Base-by-base conservation (phyloP, 2,329 filamentous ascomycete species). In the Sporothrix curviconia region DNA sequence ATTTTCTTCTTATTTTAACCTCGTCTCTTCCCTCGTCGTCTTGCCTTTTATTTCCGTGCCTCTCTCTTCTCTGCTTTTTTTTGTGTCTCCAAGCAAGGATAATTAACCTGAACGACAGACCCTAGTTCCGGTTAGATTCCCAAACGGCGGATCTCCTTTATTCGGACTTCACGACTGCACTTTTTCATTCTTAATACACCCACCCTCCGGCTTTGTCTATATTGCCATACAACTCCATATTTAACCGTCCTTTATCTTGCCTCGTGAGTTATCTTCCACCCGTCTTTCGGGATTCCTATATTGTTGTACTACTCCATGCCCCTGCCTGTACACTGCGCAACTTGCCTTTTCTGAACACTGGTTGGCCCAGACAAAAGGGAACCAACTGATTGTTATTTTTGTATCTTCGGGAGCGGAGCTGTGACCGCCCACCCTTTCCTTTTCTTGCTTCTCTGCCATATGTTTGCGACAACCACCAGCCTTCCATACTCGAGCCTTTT, bases 71-170 rank as follows among this genome's bases (percentile, higher is more conserved):
- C 24, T 30, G n/a, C n/a, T n/a, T n/a, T n/a, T 42, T 14, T 24
- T 46, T 28, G 30, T 19, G 28, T 25, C 42, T 56, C 34, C 52
- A 24, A 39, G 49, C 54, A 37, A 40, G 40, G 43, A 44, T 37
- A 32, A 44, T 36, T 44, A 56, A 56, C 40, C 53, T 25, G 32
- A 36, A 37, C 32, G 53, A 42, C 54, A 53, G 28, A 51, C 39
- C 36, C 25, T 37, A 55, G 47, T 36, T 52, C 52, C 46, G 53
- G 57, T 43, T 22, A 34, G 52, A 32, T 34, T 56, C 46, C 57
- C 53, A 59, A 53, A 39, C 25, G 53, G 53, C 53, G 46, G 57
- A 36, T 14, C 32, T 19, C 15, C 24, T 36, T 53, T 11, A 19
- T 34, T 24, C 17, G 34, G 32, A 15, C 52, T 42, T 43, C 30